Base-by-base conservation (phyloP, 192 early-diverging fungal species). In the Entomortierella parvispora region DNA sequence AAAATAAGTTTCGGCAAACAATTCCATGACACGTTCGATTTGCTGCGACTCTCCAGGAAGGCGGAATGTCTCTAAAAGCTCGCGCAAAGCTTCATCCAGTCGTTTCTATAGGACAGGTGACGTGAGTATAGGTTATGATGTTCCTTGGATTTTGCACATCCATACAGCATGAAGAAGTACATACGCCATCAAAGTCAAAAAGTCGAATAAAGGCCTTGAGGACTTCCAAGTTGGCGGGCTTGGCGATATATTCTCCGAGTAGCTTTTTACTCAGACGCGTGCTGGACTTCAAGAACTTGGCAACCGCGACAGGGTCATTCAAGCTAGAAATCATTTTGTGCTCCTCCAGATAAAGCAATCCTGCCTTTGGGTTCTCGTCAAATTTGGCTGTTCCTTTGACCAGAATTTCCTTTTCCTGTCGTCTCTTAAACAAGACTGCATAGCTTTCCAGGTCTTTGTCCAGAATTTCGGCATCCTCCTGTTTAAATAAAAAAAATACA, bases 41-140 rank as follows among this genome's bases (percentile, higher is more conserved):
- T 97, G 95, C 80, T 99, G 97, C 29, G 97, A 90, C 84, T 99
- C 98, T 42, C 98, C 98, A 11, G 97, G 97, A 20, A 99, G 79
- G 22, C 98, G 88, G 84, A 99, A 99, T 34, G 91, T 88, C 61
- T 95, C 96, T 15, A 99, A 71, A n/a, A 99, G 83, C 28, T 86
- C 84, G n/a, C 98, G 88, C 55, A 99, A 69, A 0, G 96, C 95
- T 75, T 97, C 96, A 82, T 99, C 98, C 37, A 99, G 81, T 18
- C 95, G 86, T 90, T 92, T 94, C 91, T 94, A 79, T 37, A 44
- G n/a, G 51, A 61, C 42, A 12, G 40, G 46, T 29, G 18, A 3
- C 42, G 3, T 12, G 15, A 51, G 14, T 20, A 11, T 56, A 40
- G 9, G 49, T 51, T 51, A 23, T 10, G 9, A 22, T 51, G 18